Conservation (phyloP, 2,329 filamentous ascomycete species). For the Westerdykella aurantiaca region DNA sequence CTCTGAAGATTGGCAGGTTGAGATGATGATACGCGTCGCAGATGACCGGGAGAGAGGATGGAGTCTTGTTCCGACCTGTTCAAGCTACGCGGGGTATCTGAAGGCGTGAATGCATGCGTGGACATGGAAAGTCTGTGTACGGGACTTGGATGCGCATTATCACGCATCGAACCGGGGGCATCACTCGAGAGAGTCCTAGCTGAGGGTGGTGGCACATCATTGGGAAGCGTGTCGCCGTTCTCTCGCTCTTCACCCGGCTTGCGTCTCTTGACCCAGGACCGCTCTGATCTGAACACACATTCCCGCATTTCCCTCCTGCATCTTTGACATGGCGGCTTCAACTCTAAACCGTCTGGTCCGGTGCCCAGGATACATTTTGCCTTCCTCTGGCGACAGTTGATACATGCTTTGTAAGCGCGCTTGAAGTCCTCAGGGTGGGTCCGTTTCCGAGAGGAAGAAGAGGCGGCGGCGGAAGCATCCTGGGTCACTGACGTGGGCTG, state of each 20-base stretch:
- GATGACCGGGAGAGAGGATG: constrained; percentile 24
- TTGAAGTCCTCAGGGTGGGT: constrained; percentile 43
- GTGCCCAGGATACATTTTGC: constrained; percentile 48
- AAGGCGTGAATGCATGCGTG: constrained; percentile 19
- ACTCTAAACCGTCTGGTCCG: constrained; percentile 38
- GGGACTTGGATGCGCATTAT: constrained; percentile 9
- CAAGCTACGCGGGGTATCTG: constrained; percentile 21
- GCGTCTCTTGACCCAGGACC: constrained; percentile 24
- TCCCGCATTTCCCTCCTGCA: constrained; percentile 48
- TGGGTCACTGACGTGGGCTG: not conserved
- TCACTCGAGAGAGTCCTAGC: not conserved
- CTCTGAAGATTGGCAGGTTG: constrained; percentile 32
- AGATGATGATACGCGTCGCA: constrained; percentile 29
- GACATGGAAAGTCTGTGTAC: constrained; percentile 22
- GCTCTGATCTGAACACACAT: constrained; percentile 42
- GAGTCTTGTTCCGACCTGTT: constrained; percentile 19
- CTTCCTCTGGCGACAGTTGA: constrained; percentile 49
- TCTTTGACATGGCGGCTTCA: constrained; percentile 43
- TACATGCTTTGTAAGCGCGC: constrained; percentile 52
- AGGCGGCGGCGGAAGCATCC: not conserved
- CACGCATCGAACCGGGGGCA: not conserved
- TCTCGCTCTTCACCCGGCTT: constrained; percentile 24
- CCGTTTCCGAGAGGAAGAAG: constrained; percentile 17
- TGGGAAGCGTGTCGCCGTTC: not conserved
- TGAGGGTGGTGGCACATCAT: not conserved